Conservation (phyloP, 768 basidiomycete species). For the Tylopilus sp. region DNA sequence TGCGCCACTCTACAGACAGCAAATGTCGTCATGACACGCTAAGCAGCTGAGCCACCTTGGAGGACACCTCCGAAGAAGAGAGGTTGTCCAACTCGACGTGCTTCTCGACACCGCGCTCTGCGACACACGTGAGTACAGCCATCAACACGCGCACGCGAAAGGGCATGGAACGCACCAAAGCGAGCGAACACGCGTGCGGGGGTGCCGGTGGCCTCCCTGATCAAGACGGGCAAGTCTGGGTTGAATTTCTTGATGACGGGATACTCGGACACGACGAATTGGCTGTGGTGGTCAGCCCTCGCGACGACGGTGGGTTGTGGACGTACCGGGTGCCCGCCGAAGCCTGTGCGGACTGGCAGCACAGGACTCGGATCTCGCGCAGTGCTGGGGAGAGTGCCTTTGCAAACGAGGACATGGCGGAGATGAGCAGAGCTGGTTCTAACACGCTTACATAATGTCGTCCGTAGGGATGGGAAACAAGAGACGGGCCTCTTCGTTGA, state of each 20-base stretch:
- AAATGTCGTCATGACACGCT: slow-evolving; percentile 21
- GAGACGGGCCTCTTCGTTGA: slow-evolving; percentile 16
- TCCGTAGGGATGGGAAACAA: slow-evolving; percentile 1
- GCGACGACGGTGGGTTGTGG: slow-evolving; percentile 5
- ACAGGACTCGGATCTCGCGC: slow-evolving; percentile 76
- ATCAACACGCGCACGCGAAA: slow-evolving; percentile 6
- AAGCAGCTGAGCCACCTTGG: slow-evolving; percentile 65
- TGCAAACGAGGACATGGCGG: slow-evolving; percentile 58
- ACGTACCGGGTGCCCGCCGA: slow-evolving; percentile 78
- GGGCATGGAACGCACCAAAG: slow-evolving; percentile 59
- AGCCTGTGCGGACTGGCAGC: slow-evolving; percentile 71
- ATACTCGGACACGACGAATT: slow-evolving; percentile 76
- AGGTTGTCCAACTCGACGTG: slow-evolving; percentile 80
- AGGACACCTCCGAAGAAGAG: slow-evolving; percentile 65
- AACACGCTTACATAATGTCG: slow-evolving; percentile 28
- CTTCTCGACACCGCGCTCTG: slow-evolving; percentile 78
- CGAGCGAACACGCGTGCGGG: slow-evolving; percentile 82
- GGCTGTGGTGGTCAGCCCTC: slow-evolving; percentile 39
- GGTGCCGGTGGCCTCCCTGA: slow-evolving; percentile 75
- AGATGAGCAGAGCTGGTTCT: slow-evolving; percentile 18
- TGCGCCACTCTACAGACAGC: slow-evolving; percentile 1
- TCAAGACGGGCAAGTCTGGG: slow-evolving; percentile 80
- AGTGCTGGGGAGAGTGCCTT: slow-evolving; percentile 75
- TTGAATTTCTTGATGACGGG: slow-evolving; percentile 76
- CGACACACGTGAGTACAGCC: slow-evolving; percentile 16